These are phyloP conservation scores for Phaeolepiota aurea DNA, from an alignment of 768 basidiomycete species.

Conservation along the genomic window DNA sequence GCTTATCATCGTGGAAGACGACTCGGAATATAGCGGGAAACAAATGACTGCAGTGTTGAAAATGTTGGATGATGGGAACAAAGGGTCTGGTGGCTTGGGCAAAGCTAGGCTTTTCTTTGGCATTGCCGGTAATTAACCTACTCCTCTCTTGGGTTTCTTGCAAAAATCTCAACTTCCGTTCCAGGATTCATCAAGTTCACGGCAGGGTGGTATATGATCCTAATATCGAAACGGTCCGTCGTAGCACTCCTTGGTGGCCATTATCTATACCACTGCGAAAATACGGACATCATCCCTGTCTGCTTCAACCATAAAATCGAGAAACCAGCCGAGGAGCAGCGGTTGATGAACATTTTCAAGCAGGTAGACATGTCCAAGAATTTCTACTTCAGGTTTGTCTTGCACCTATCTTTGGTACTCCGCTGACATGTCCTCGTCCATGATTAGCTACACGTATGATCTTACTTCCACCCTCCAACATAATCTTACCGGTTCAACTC, in stretches of 20 bases:
- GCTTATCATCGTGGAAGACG: conserved; percentile 77
- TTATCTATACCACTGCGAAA: conserved; percentile 94
- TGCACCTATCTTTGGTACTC: background rate
- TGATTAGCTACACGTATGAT: conserved; percentile 85
- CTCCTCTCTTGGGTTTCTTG: background rate
- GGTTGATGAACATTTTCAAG: conserved; percentile 85
- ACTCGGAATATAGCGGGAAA: conserved; percentile 78
- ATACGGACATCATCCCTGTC: conserved; percentile 75
- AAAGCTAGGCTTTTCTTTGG: conserved; percentile 76
- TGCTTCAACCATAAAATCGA: conserved; percentile 78
- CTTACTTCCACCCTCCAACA: conserved; percentile 92
- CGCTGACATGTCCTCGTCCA: conserved; percentile 2
- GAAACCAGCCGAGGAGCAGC: conserved; percentile 81
- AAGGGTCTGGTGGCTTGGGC: conserved; percentile 77
- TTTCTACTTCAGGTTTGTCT: conserved; percentile 86
- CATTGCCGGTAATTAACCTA: conserved; percentile 55
- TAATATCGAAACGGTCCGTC: conserved; percentile 83
- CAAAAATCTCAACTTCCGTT: background rate
- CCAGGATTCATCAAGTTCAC: conserved; percentile 93
- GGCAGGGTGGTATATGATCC: conserved; percentile 92
- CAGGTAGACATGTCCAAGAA: conserved; percentile 99
- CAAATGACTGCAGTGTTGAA: conserved; percentile 88
- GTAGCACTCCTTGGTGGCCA: conserved; percentile 94
- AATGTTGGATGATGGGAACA: conserved; percentile 96
- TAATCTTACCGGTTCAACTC: conserved; percentile 63